phyloP scores from a whole-genome alignment of 805 yeast genomes.

The Kazachstania africana region DNA sequence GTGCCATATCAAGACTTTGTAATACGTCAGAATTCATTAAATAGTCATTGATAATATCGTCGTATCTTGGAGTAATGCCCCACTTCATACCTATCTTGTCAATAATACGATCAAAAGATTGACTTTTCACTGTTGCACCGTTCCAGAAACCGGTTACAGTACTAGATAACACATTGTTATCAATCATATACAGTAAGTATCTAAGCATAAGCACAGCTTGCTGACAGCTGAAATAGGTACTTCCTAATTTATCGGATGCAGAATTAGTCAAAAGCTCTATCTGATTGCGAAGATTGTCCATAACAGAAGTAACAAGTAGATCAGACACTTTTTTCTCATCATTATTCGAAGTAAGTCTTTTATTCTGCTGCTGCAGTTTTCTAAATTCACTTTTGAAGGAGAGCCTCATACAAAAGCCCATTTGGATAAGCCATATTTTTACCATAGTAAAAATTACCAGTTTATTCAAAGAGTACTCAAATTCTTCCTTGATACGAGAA shows the following conservation, averaged over 20 bases:
- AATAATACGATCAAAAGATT: no score
- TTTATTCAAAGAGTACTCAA: conserved; percentile 7
- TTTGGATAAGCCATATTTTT: conserved; percentile 8
- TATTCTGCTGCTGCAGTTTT: background rate
- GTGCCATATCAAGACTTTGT: conserved; percentile 1
- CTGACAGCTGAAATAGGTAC: conserved; percentile 6
- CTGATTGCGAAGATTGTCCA: conserved; percentile 4
- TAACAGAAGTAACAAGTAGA: background rate
- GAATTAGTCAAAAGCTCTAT: conserved; percentile 3
- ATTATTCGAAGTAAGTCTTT: background rate
- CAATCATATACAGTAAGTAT: conserved; percentile 9
- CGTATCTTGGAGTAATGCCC: conserved; percentile 10
- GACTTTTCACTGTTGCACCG: conserved; percentile 5
- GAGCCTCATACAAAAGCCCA: conserved; percentile 6
- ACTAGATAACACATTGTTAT: conserved; percentile 4
- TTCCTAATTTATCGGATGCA: conserved; percentile 2
- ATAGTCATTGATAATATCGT: conserved; percentile 5
- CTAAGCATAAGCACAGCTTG: conserved; percentile 7
- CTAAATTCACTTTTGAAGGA: conserved; percentile 5
- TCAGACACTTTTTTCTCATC: background rate
- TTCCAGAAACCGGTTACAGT: conserved; percentile 8
- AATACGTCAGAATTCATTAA: conserved; percentile 7
- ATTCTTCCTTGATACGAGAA: conserved; percentile 1
- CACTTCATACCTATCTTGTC: conserved; percentile 11
- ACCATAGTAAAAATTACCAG: conserved; percentile 5